These are phyloP conservation scores for Cystobasidium slooffiae DNA, from an alignment of 1,284 basidiomycete species.

Conservation along the genomic window DNA sequence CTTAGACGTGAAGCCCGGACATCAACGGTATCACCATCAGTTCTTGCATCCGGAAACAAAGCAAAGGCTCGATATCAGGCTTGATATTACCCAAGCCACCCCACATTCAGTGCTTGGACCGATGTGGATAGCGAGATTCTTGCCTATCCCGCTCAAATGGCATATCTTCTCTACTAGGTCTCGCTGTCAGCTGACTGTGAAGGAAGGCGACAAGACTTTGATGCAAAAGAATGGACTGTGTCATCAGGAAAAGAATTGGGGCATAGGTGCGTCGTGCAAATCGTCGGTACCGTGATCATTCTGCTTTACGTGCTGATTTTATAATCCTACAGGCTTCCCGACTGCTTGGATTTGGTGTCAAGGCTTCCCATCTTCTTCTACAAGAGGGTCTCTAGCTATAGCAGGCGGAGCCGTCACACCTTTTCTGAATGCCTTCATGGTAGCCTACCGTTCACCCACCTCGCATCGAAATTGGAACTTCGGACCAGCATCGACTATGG, in stretches of 20 bases:
- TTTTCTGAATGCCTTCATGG: conserved; percentile 35
- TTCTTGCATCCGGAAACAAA: conserved; percentile 32
- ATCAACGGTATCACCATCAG: conserved; percentile 18
- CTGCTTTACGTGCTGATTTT: neutral
- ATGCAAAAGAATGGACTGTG: conserved; percentile 26
- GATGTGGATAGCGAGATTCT: conserved; percentile 37
- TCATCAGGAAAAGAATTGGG: conserved; percentile 42
- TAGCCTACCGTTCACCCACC: conserved; percentile 38
- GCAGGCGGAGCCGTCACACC: conserved; percentile 30
- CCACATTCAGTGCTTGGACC: conserved; percentile 41
- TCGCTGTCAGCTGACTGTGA: conserved; percentile 4
- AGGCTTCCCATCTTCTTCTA: conserved; percentile 11
- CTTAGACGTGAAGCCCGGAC: conserved; percentile 13
- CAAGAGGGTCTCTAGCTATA: conserved; percentile 27
- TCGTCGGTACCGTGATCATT: neutral
- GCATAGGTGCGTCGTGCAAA: conserved; percentile 22
- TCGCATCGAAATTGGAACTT: conserved; percentile 34
- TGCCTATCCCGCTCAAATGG: conserved; percentile 42
- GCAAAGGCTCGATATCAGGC: conserved; percentile 29
- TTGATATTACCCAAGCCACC: conserved; percentile 19
- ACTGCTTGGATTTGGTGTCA: conserved; percentile 43
- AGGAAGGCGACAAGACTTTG: conserved; percentile 5
- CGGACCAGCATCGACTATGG: conserved; percentile 35
- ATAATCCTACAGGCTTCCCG: conserved; percentile 24
- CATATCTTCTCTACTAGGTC: conserved; percentile 37